Conservation (phyloP, 306 rosid species). For the Malus orientalis region DNA sequence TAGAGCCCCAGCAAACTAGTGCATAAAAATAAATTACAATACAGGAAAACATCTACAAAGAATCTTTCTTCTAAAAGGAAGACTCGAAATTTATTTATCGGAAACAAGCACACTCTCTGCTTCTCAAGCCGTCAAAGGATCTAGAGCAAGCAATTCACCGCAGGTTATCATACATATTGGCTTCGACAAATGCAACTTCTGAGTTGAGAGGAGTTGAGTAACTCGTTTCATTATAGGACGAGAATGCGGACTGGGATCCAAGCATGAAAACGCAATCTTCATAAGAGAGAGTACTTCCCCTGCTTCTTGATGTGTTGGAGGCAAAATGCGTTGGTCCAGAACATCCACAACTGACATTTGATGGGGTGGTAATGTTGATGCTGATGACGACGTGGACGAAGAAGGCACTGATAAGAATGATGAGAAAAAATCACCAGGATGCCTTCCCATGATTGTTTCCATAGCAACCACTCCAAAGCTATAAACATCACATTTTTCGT, state of each 20-base stretch:
- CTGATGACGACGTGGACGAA: accelerated
- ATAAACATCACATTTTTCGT: background rate
- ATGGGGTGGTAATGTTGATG: background rate
- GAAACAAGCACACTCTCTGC: background rate
- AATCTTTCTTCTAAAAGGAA: background rate
- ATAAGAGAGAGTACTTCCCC: background rate
- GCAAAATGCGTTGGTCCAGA: conserved; percentile 2
- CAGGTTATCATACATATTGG: background rate
- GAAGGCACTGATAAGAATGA: background rate
- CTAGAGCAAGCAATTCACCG: background rate
- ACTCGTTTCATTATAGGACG: conserved; percentile 4
- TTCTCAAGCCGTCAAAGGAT: background rate
- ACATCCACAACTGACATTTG: background rate
- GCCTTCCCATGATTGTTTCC: conserved; percentile 4
- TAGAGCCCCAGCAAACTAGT: no score
- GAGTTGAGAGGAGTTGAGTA: background rate
- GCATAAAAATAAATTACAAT: background rate
- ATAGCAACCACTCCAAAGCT: conserved; percentile 12
- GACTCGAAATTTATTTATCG: background rate
- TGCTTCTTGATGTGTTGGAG: background rate
- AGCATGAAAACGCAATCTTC: background rate
- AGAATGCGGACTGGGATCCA: background rate
- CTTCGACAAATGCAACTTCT: background rate
- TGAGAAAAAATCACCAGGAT: background rate
- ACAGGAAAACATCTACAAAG: background rate